A percentile compares a stretch with the other conserved stretches of the same genome.
Evolutionary conservation across 2,329 filamentous ascomycete genomes (phyloP).

Genomic region (Sordariomycetes sp.): DNA sequence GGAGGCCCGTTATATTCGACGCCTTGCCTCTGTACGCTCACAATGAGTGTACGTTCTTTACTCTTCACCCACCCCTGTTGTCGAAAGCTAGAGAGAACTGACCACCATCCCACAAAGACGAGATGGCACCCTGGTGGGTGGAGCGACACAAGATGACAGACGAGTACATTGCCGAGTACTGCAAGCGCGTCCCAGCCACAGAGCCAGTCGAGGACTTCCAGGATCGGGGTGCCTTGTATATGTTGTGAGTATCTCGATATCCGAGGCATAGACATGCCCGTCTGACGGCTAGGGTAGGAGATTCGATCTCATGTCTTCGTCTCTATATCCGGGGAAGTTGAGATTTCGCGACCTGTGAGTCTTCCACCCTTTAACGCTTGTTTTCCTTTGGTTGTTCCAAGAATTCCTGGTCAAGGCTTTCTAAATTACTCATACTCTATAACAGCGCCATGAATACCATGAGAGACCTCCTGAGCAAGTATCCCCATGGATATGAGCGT

Average conservation of each 20-base stretch:
- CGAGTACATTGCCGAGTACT: background rate
- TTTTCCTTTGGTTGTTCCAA: too few relatives aligned
- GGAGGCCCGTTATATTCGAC: background rate
- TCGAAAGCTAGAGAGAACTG: background rate
- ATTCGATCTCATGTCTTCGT: background rate
- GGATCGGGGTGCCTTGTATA: conserved; percentile 18
- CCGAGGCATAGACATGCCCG: background rate
- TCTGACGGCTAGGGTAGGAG: background rate
- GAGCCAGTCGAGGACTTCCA: conserved; percentile 19
- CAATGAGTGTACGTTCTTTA: background rate
- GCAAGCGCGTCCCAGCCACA: conserved; percentile 6
- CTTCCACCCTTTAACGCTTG: too few relatives aligned
- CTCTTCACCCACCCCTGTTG: background rate
- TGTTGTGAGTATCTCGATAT: conserved; percentile 8
- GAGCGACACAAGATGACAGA: background rate
- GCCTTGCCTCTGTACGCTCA: background rate
- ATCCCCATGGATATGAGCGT: background rate
- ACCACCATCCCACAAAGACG: background rate
- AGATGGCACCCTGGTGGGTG: background rate
- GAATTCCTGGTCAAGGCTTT: background rate
- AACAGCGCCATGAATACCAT: background rate
- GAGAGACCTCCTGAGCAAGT: background rate
- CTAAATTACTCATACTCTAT: background rate
- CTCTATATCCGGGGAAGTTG: background rate
- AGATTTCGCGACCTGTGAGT: background rate